Conservation (phyloP, 2,329 filamentous ascomycete species). For the Penicillium polonicum region DNA sequence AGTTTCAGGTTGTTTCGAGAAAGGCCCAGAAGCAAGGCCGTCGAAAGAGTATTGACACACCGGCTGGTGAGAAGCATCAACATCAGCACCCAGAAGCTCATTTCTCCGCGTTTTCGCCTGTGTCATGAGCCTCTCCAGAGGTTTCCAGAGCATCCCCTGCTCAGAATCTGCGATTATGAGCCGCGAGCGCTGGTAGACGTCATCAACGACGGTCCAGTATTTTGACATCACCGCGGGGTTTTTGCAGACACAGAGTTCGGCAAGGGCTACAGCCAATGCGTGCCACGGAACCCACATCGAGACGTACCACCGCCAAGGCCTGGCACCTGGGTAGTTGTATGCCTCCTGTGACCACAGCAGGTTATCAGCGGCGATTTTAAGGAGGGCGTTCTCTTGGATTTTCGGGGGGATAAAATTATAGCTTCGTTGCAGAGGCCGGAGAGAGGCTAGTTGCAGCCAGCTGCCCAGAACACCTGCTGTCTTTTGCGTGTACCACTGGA, state of each 20-base stretch:
- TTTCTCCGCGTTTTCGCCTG: slow-evolving; percentile 22
- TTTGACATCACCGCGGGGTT: slow-evolving; percentile 20
- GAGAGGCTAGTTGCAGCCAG: slow-evolving; percentile 29
- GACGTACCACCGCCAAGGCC: slow-evolving; percentile 30
- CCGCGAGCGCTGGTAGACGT: slow-evolving; percentile 26
- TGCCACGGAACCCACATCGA: slow-evolving; percentile 36
- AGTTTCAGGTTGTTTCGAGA: neutral
- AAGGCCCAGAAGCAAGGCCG: neutral
- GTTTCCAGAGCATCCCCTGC: slow-evolving; percentile 33
- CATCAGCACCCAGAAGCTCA: slow-evolving; percentile 9
- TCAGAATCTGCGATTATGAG: slow-evolving; percentile 28
- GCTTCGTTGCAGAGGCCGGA: slow-evolving; percentile 30
- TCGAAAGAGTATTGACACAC: neutral
- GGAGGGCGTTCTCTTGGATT: slow-evolving; percentile 25
- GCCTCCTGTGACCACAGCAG: slow-evolving; percentile 21
- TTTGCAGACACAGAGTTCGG: slow-evolving; percentile 33
- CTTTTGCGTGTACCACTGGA: slow-evolving; percentile 30
- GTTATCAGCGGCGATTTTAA: slow-evolving; percentile 28
- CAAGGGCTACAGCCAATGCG: slow-evolving; percentile 32
- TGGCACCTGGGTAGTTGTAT: slow-evolving; percentile 21
- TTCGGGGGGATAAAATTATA: slow-evolving; percentile 25
- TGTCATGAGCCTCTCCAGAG: slow-evolving; percentile 32
- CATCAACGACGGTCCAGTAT: slow-evolving; percentile 28
- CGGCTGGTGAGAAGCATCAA: neutral
- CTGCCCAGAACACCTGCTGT: slow-evolving; percentile 24